phyloP scores from a whole-genome alignment of 2,329 filamentous ascomycete genomes.

The Botrytis hyacinthi region DNA sequence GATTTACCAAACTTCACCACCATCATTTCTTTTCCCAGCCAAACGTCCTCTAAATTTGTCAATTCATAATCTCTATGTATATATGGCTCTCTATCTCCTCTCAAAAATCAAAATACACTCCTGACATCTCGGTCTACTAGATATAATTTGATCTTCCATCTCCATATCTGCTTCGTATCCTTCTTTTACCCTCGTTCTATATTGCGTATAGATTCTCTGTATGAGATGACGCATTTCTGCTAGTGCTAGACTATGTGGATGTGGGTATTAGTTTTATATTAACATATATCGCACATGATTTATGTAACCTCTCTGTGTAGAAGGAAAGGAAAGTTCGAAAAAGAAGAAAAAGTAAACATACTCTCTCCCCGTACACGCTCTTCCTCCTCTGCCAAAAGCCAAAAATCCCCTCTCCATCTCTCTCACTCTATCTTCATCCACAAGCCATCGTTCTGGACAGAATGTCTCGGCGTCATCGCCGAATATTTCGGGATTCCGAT shows the following conservation, averaged over 20 bases:
- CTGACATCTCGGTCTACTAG: constrained; percentile 14
- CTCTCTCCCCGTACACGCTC: constrained; percentile 67
- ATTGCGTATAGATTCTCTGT: constrained; percentile 59
- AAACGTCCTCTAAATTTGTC: not conserved
- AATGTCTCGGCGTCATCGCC: constrained; percentile 70
- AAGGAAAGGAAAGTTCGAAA: not conserved
- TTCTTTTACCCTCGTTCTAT: constrained; percentile 49
- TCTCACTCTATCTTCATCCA: constrained; percentile 68
- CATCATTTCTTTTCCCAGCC: not conserved
- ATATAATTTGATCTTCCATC: constrained; percentile 65
- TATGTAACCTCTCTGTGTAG: not conserved
- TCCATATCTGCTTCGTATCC: constrained; percentile 59
- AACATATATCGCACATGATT: no score
- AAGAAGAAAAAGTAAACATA: constrained; percentile 43
- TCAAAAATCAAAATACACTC: constrained; percentile 13
- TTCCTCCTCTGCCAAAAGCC: constrained; percentile 63
- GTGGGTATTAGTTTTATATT: not conserved
- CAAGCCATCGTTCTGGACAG: constrained; percentile 81
- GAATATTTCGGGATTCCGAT: constrained; percentile 66
- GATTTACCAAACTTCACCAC: not conserved
- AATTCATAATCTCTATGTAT: not conserved
- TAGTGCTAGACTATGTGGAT: constrained; percentile 48
- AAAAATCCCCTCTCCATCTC: constrained; percentile 65
- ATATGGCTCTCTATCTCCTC: not conserved
- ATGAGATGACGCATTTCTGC: constrained; percentile 67